Percentiles rank a stretch among this genome's conserved stretches.
Conservation (phyloP, 208 protist genomes). For the Acanthamoeba triangularis region DNA sequence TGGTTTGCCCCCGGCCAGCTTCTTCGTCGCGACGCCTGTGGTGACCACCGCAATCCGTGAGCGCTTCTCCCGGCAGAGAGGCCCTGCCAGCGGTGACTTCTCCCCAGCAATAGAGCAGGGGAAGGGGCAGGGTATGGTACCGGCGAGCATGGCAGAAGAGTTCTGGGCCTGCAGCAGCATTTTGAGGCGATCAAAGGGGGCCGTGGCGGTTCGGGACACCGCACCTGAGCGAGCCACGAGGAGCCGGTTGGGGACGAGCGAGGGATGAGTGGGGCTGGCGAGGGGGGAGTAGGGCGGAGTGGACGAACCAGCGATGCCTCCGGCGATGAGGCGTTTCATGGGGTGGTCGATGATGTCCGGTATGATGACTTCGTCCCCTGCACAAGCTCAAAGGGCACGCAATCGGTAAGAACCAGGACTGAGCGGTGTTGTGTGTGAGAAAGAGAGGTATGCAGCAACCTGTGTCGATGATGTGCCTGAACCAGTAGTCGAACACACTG, state of each 20-base stretch:
- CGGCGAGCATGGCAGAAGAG: constrained; percentile 60
- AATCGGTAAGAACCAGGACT: neutral
- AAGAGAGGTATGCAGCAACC: neutral
- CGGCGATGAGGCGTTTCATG: constrained; percentile 67
- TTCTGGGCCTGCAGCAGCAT: constrained; percentile 75
- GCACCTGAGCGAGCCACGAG: neutral
- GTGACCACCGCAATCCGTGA: neutral
- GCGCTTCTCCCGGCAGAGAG: too few relatives aligned
- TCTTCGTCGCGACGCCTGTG: neutral
- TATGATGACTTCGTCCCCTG: constrained; percentile 66
- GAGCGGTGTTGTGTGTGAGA: too few relatives aligned
- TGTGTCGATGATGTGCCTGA: constrained; percentile 48
- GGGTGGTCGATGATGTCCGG: constrained; percentile 39
- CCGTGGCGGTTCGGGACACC: constrained; percentile 68
- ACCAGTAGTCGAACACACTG: constrained; percentile 70
- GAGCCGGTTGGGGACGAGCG: neutral
- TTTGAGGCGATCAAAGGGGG: constrained; percentile 76
- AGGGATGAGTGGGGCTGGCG: neutral
- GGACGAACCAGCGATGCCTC: constrained; percentile 30
- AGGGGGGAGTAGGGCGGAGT: too few relatives aligned
- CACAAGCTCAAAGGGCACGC: neutral
- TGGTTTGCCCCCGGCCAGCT: neutral
- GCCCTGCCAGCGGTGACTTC: too few relatives aligned
- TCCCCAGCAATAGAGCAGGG: neutral
- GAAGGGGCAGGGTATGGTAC: neutral